phyloP scores from a whole-genome alignment of 305 asterid species.

The Solanum chacoense region DNA sequence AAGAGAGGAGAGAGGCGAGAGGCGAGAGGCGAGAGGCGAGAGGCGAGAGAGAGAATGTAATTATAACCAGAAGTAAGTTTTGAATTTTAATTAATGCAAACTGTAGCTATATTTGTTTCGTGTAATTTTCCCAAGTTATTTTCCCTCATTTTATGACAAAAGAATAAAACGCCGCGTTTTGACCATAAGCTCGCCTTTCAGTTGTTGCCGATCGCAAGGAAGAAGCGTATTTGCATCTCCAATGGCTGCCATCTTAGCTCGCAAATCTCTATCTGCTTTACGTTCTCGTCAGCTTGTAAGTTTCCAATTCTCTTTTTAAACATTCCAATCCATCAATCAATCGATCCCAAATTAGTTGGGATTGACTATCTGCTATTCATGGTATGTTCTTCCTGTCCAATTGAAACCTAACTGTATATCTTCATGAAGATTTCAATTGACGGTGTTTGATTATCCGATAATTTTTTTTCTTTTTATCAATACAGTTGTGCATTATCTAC shows the following conservation, averaged over 20 bases:
- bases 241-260: constrained; percentile 62
- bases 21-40: too few relatives aligned
- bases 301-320: not conserved
- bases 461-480: not conserved
- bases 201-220: not conserved
- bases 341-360: not conserved
- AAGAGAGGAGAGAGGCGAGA: too few relatives aligned
- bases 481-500: not conserved
- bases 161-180: not conserved
- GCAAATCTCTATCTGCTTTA: constrained; percentile 50
- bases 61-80: too few relatives aligned
- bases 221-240: not conserved
- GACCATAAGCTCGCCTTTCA: not conserved
- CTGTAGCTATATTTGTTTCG: too few relatives aligned
- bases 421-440: not conserved
- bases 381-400: not conserved
- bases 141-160: not conserved
- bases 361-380: not conserved
- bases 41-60: too few relatives aligned
- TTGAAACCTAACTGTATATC: not conserved
- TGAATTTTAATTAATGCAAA: too few relatives aligned
- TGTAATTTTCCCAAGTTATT: not conserved
- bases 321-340: not conserved
- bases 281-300: constrained; percentile 67
- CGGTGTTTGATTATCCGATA: not conserved